Percentiles rank a stretch among this genome's conserved stretches.
Conservation (phyloP, 1,139 yeast species). For the Blastobotrys malaysiensis region DNA sequence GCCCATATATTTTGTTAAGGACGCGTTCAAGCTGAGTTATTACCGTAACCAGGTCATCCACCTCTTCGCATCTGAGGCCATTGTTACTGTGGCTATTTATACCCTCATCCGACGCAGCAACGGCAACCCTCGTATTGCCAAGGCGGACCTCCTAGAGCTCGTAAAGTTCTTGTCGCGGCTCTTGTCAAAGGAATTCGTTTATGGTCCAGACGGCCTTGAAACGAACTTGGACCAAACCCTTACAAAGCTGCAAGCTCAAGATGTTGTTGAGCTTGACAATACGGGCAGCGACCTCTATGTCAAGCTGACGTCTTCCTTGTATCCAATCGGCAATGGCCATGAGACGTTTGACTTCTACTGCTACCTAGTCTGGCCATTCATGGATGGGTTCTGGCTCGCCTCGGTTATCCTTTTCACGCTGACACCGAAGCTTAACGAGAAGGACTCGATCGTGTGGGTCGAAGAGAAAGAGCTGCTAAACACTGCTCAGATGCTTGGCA, state of each 20-base stretch:
- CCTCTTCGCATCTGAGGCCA: slow-evolving; percentile 39
- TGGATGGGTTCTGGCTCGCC: slow-evolving; percentile 42
- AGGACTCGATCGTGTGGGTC: slow-evolving; percentile 24
- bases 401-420: slow-evolving; percentile 35
- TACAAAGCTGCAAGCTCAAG: slow-evolving; percentile 27
- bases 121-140: slow-evolving; percentile 19
- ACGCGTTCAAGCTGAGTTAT: slow-evolving; percentile 39
- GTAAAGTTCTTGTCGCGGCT: slow-evolving; percentile 33
- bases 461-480: slow-evolving; percentile 32
- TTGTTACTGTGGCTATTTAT: slow-evolving; percentile 37
- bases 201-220: slow-evolving; percentile 35
- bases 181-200: slow-evolving; percentile 40
- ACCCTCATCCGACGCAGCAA: slow-evolving; percentile 21
- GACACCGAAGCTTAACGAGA: slow-evolving; percentile 24
- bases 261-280: slow-evolving; percentile 26
- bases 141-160: slow-evolving; percentile 25
- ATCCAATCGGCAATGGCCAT: slow-evolving; percentile 32
- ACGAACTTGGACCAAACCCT: slow-evolving; percentile 33
- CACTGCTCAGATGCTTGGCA: slow-evolving; percentile 37
- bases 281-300: slow-evolving; percentile 13
- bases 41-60: slow-evolving; percentile 42
- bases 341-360: slow-evolving; percentile 40
- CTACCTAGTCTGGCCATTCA: slow-evolving; percentile 40
- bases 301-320: slow-evolving; percentile 22
- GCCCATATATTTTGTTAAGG: slow-evolving; percentile 37